phyloP scores from a whole-genome alignment of 768 basidiomycete genomes.

The Pulveroboletus frians region DNA sequence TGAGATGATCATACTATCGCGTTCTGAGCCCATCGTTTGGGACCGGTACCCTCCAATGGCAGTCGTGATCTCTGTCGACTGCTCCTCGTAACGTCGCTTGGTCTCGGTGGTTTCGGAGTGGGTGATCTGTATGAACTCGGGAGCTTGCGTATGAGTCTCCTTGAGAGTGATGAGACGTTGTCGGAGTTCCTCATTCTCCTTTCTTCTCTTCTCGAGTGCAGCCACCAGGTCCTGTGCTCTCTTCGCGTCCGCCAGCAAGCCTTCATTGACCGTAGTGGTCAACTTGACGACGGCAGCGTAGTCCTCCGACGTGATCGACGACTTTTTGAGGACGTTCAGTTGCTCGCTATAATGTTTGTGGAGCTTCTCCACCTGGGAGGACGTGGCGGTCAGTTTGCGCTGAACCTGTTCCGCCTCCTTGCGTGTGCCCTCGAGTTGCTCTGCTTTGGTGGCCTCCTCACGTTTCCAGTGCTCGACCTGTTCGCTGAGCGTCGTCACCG shows the following conservation, averaged over 20 bases:
- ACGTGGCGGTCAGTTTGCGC: background rate
- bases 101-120: background rate
- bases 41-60: background rate
- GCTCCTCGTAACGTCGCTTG: background rate
- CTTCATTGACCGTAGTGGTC: slow-evolving; percentile 3
- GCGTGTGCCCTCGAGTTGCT: background rate
- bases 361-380: background rate
- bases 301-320: background rate
- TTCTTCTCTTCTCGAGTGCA: slow-evolving; percentile 1
- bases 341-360: too few relatives aligned
- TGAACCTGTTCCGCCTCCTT: background rate
- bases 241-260: slow-evolving; percentile 4
- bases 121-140: background rate
- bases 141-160: slow-evolving; percentile 7
- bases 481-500: too few relatives aligned
- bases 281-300: background rate
- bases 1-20: background rate
- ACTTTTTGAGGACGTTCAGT: background rate
- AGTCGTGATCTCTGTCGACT: background rate
- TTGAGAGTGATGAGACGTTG: background rate
- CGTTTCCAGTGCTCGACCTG: background rate
- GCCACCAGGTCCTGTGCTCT: background rate
- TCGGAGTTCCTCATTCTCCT: slow-evolving; percentile 5
- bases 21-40: background rate
- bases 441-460: background rate